phyloP scores from a whole-genome alignment of 768 basidiomycete species.

The Suillus hirtellus region DNA sequence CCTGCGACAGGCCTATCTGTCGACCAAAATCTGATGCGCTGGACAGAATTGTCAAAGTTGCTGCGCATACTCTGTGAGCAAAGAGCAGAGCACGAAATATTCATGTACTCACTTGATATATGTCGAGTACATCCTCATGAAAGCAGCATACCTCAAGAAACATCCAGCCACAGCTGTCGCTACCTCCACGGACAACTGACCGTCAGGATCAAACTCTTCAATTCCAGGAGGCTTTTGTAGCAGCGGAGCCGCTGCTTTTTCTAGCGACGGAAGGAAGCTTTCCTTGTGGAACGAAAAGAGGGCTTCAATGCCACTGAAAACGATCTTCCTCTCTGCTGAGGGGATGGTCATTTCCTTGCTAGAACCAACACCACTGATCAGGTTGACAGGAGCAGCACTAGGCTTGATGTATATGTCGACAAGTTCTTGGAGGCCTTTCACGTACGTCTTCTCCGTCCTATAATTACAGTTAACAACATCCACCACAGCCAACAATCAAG shows the following conservation, averaged over 20 bases:
- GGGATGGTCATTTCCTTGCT: constrained; percentile 86
- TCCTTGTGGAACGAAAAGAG: constrained; percentile 91
- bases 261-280: constrained; percentile 89
- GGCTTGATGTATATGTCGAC: constrained; percentile 95
- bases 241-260: constrained; percentile 71
- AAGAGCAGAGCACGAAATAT: constrained; percentile 11
- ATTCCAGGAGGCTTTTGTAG: constrained; percentile 49
- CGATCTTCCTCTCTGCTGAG: constrained; percentile 80
- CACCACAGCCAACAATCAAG: constrained; percentile 8
- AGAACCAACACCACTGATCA: constrained; percentile 69
- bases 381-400: constrained; percentile 65
- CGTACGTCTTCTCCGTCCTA: constrained; percentile 94
- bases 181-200: constrained; percentile 69
- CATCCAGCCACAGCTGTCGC: constrained; percentile 84
- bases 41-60: constrained; percentile 92
- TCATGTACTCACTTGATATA: constrained; percentile 83
- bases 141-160: constrained; percentile 92
- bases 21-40: constrained; percentile 86
- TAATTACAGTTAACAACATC: constrained; percentile 19
- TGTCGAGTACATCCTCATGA: constrained; percentile 98
- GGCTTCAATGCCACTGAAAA: constrained; percentile 88
- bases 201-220: constrained; percentile 63
- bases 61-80: constrained; percentile 39
- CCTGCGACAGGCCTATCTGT: constrained; percentile 49
- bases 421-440: constrained; percentile 90